Base-by-base conservation (phyloP, 1,284 basidiomycete genomes). In the Takashimella koratensis region DNA sequence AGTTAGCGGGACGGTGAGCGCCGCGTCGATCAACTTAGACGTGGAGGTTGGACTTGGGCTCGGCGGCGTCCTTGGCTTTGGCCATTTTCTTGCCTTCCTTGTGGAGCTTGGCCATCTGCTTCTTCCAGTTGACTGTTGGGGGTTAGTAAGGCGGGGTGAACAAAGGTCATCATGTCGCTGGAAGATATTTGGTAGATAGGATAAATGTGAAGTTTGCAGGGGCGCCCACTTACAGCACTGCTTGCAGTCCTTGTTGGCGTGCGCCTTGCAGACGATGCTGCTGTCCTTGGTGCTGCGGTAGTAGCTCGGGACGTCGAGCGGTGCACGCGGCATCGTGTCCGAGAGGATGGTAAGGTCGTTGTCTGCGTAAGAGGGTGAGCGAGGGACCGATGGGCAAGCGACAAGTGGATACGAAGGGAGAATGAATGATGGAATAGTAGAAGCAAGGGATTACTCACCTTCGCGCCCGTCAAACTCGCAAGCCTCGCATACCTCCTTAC, bases 291-390 rank as follows among this genome's bases (percentile, higher is more conserved):
- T 59, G 56, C 65, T 66, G 54, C 66, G 67, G 63, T 66, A 71
- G 51, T 72, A 67, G 3, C 73, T 63, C 10, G 76, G 74, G 23
- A 76, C 58, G 30, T 67, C 67, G 43, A 77, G 58, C 26, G 75
- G 63, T 2, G 56, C 70, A 22, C 76, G 70, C 4, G 70, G 67
- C 22, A 58, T 53, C 45, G 68, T 64, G 62, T 76, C 72, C 49
- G 71, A 61, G 51, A 73, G 75, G 64, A 76, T 74, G 62, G 73
- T 72, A 24, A 66, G 63, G 56, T 77, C 75, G 56, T 76, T 77
- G 62, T 76, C 75, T 72, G 49, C 3, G 6, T 12, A 5, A 30
- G 16, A n/a, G n/a, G 16, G 30, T 8, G 16, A 36, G 30, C 8
- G 30, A 36, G 30, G 16, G 16, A 39, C 21, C 10, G 36, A 13